phyloP scores from a whole-genome alignment of 495 filamentous ascomycete species.

The Lineolata rhizophorae region DNA sequence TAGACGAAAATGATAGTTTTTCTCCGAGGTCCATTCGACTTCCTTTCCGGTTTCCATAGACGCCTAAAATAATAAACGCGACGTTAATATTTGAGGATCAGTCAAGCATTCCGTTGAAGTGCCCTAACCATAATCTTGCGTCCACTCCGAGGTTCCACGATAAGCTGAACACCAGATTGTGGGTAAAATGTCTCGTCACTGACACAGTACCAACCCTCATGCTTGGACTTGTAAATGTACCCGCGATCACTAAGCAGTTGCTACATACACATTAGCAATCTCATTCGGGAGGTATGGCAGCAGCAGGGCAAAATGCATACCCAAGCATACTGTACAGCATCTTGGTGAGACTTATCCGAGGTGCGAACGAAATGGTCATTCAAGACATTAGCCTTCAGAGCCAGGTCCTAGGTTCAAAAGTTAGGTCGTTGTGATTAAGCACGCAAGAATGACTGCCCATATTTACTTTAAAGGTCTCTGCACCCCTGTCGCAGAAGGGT shows the following conservation, averaged over 20 bases:
- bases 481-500: slow-evolving; percentile 39
- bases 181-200: slow-evolving; percentile 95
- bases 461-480: slow-evolving; percentile 33
- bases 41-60: slow-evolving; percentile 74
- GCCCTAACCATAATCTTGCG: slow-evolving; percentile 61
- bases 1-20: slow-evolving; percentile 85
- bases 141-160: slow-evolving; percentile 59
- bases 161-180: slow-evolving; percentile 43
- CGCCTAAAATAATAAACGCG: no score
- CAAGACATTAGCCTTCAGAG: slow-evolving; percentile 38
- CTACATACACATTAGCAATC: slow-evolving; percentile 14
- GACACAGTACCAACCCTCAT: slow-evolving; percentile 91
- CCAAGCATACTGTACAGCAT: slow-evolving; percentile 87
- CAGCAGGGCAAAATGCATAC: slow-evolving; percentile 21
- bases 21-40: slow-evolving; percentile 88
- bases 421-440: background rate
- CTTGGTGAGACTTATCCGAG: slow-evolving; percentile 57
- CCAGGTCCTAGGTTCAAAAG: slow-evolving; percentile 30
- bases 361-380: slow-evolving; percentile 82
- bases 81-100: slow-evolving; percentile 6
- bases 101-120: background rate
- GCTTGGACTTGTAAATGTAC: slow-evolving; percentile 66
- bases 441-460: background rate
- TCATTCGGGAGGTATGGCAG: slow-evolving; percentile 1
- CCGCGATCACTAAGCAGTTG: slow-evolving; percentile 47